Percentiles rank a stretch among this genome's conserved stretches.
Evolutionary conservation across 106 monocot genomes (phyloP).

Genomic region (Dactylorhiza incarnata): DNA sequence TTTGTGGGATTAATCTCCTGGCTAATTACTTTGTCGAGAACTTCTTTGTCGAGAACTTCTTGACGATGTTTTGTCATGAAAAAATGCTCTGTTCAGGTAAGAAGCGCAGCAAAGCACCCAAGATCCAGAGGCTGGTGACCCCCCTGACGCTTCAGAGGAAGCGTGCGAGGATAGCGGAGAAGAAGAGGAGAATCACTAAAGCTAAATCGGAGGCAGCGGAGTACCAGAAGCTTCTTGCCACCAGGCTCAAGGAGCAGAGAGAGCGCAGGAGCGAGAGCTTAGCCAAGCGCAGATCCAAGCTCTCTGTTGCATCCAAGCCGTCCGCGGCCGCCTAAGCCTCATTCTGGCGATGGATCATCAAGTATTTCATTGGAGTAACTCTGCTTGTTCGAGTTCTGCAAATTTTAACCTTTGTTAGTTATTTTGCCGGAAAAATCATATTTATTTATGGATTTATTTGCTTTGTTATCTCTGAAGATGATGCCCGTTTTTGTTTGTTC

Average conservation of each 20-base stretch:
- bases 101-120: conserved; percentile 23
- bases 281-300: conserved; percentile 22
- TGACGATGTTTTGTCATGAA: too few species aligned
- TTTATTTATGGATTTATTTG: too few species aligned
- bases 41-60: too few species aligned
- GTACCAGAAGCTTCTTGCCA: conserved; percentile 29
- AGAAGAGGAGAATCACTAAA: conserved; percentile 26
- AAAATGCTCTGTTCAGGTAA: conserved; percentile 6
- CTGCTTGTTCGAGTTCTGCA: too few species aligned
- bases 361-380: too few species aligned
- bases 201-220: conserved; percentile 25
- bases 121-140: conserved; percentile 28
- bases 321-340: conserved; percentile 8
- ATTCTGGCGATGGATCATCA: background rate
- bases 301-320: conserved; percentile 22
- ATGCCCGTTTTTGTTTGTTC: too few species aligned
- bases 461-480: too few species aligned
- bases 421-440: too few species aligned
- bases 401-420: too few species aligned
- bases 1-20: too few species aligned
- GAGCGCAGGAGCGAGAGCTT: conserved; percentile 26
- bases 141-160: conserved; percentile 25
- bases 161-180: conserved; percentile 19
- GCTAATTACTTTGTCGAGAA: too few species aligned
- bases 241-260: conserved; percentile 27